These are phyloP conservation scores for Cladophialophora exuberans DNA, from an alignment of 2,329 filamentous ascomycete species.

Conservation along the genomic window DNA sequence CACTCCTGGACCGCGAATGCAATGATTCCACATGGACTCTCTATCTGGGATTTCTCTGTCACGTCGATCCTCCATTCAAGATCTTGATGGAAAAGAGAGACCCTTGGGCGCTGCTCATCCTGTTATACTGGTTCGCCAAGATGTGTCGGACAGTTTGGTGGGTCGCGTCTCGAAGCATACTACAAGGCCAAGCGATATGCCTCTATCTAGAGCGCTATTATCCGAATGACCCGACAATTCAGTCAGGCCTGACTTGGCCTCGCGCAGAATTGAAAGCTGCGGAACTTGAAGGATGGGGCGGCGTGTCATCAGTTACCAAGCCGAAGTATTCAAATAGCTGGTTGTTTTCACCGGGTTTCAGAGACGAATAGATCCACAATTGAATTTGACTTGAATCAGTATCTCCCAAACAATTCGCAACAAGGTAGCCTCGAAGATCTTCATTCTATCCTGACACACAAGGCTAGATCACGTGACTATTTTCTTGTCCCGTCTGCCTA, in stretches of 20 bases:
- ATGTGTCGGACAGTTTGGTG: conserved; percentile 52
- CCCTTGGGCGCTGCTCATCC: conserved; percentile 55
- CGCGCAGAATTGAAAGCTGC: conserved; percentile 17
- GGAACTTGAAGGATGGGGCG: conserved; percentile 18
- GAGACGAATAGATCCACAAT: too few relatives aligned
- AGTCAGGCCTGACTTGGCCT: conserved; percentile 8
- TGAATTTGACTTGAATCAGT: too few relatives aligned
- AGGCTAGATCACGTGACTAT: too few relatives aligned
- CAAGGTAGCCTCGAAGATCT: too few relatives aligned
- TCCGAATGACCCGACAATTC: conserved; percentile 17
- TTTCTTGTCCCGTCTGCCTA: too few relatives aligned
- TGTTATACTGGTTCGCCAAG: conserved; percentile 62
- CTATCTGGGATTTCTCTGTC: conserved; percentile 54
- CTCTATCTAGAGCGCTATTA: conserved; percentile 45
- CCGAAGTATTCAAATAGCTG: not conserved
- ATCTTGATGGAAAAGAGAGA: conserved; percentile 56
- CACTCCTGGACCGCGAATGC: conserved; percentile 39
- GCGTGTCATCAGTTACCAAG: conserved; percentile 2
- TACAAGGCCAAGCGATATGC: conserved; percentile 57
- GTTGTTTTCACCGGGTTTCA: too few relatives aligned
- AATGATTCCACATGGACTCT: conserved; percentile 47
- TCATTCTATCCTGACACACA: too few relatives aligned
- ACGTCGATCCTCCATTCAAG: conserved; percentile 50
- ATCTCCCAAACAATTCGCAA: too few relatives aligned
- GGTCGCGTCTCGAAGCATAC: conserved; percentile 48